phyloP scores from a whole-genome alignment of 1,139 yeast genomes.

The Saccharomyces hybrid region DNA sequence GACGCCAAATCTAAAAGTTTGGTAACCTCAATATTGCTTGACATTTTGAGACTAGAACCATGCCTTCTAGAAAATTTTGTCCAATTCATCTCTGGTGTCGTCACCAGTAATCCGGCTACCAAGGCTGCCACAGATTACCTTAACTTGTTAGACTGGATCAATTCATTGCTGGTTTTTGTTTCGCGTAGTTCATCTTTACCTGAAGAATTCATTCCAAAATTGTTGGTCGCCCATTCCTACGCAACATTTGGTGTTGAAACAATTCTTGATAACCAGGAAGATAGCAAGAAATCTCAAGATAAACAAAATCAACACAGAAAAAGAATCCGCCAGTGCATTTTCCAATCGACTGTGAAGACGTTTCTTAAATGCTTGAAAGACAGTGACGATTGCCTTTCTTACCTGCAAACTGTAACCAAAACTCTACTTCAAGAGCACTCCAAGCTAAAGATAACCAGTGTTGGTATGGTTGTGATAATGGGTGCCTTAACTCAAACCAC shows the following conservation, averaged over 20 bases:
- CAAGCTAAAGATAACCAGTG: constrained; percentile 23
- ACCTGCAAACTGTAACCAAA: constrained; percentile 8
- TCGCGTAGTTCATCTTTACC: constrained; percentile 10
- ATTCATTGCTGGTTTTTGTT: constrained; percentile 17
- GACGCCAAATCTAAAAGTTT: constrained; percentile 42
- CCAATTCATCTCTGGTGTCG: constrained; percentile 36
- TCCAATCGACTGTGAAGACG: constrained; percentile 34
- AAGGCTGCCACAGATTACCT: constrained; percentile 27
- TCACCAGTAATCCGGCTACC: constrained; percentile 18
- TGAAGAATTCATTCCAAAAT: constrained; percentile 11
- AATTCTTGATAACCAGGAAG: constrained; percentile 23
- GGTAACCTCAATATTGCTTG: constrained; percentile 36
- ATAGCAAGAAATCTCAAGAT: constrained; percentile 12
- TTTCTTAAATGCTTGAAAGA: constrained; percentile 20
- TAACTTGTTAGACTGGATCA: constrained; percentile 28
- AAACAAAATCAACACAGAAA: constrained; percentile 38
- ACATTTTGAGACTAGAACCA: constrained; percentile 33
- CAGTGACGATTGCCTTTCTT: constrained; percentile 5
- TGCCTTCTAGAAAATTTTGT: constrained; percentile 35
- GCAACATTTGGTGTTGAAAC: constrained; percentile 20
- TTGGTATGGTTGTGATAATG: constrained; percentile 30
- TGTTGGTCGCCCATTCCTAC: constrained; percentile 20
- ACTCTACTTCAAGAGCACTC: constrained; percentile 12
- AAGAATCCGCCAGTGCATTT: constrained; percentile 42
- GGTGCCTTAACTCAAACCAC: constrained; percentile 40